These are phyloP conservation scores for Nemania bipapillata DNA, from an alignment of 2,329 filamentous ascomycete species.

Conservation along the genomic window DNA sequence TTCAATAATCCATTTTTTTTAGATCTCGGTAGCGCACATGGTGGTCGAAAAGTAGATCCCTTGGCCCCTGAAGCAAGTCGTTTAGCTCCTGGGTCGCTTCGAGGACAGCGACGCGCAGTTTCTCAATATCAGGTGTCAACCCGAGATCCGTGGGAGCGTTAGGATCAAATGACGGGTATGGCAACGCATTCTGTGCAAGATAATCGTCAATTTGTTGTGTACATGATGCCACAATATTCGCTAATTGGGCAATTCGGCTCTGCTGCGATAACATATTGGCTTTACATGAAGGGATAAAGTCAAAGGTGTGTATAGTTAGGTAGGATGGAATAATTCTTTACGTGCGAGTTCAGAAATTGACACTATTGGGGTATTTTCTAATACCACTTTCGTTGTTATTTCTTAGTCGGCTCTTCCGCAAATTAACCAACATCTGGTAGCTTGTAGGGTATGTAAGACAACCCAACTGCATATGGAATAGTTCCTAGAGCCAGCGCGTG, in stretches of 20 bases:
- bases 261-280: slow-evolving; percentile 1
- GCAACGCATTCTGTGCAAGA: slow-evolving; percentile 21
- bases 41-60: slow-evolving; percentile 21
- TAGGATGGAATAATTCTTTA: too few relatives aligned
- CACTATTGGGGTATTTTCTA: neutral
- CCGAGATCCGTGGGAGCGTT: slow-evolving; percentile 24
- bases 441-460: too few relatives aligned
- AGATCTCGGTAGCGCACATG: neutral
- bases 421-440: too few relatives aligned
- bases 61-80: slow-evolving; percentile 34
- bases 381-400: too few relatives aligned
- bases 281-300: neutral
- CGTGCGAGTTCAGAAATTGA: too few relatives aligned
- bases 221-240: slow-evolving; percentile 23
- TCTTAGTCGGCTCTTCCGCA: neutral
- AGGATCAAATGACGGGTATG: slow-evolving; percentile 31
- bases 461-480: too few relatives aligned
- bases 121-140: slow-evolving; percentile 28
- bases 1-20: neutral
- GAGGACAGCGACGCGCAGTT: slow-evolving; percentile 23
- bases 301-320: neutral
- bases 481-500: too few relatives aligned
- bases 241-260: slow-evolving; percentile 32
- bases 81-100: slow-evolving; percentile 37
- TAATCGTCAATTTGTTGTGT: slow-evolving; percentile 32